Evolutionary conservation across 2,329 filamentous ascomycete species (phyloP), one percentile per base, ranked within the genome.

Genomic region (Ophiostoma novo-ulmi): DNA sequence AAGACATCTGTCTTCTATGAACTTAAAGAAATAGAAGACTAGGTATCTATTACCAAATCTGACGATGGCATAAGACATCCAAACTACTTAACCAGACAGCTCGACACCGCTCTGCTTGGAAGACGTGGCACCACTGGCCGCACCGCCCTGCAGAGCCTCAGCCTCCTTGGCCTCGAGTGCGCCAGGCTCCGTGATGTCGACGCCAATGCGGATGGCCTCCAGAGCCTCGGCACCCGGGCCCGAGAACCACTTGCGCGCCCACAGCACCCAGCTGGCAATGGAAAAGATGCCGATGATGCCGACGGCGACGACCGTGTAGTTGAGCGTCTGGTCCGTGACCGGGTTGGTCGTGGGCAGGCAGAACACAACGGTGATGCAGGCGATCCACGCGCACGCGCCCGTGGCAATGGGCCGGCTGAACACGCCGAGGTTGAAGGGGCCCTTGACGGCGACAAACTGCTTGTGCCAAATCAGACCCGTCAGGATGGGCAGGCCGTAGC

Each of bases 221-320:
- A 83, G 78, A 65, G 86, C 81, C 77, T 87, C 85, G 39, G 80
- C 78, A n/a, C 83, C 80, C 1, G 85, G 86, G 0, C 86, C 86
- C 0, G 81, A 83, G 72, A 87, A 88, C 85, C 85, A 88, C 63
- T 78, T 80, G 44, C 78, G 78, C 1, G 85, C 86, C 80, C 82
- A 85, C 1, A 86, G 1, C 1, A 85, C 63, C 86, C 86, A 88
- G 17, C 78, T 80, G 0, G 77, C 79, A 26, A 84, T 77, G 1
- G 82, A 78, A 48, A 82, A 83, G 1, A 85, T 74, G 0, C 79
- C 80, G 65, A 88, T 84, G 70, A 88, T 87, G 0, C 85, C 85
- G 4, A 88, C 85, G 0, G 85, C 85, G 0, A 88, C 85, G 0
- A 84, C 83, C 0, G 85, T 87, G 74, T 88, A 88, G 73, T 88